Percentiles rank a stretch among this genome's conserved stretches.
Evolutionary conservation across 225 moss, liverwort and hornwort genomes (phyloP).

Genomic region (Polytrichum formosum): DNA sequence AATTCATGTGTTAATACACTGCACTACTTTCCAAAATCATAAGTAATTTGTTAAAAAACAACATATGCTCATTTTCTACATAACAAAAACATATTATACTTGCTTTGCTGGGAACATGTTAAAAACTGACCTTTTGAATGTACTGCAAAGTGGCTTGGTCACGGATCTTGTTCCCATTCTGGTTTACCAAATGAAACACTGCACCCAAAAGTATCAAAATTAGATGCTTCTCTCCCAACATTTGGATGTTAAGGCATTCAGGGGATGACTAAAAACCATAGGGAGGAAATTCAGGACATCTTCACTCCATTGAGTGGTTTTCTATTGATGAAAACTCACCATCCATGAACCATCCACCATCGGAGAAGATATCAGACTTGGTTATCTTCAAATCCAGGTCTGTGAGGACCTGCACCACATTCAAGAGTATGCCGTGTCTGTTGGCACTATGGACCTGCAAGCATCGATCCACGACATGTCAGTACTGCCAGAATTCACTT

Average conservation of each 20-base stretch:
- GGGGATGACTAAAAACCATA: too few relatives aligned
- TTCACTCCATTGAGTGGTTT: not conserved
- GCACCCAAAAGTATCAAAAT: not conserved
- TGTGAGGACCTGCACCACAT: conserved; percentile 51
- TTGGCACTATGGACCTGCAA: conserved; percentile 31
- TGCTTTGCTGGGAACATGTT: too few relatives aligned
- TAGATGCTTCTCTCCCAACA: too few relatives aligned
- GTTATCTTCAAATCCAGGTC: conserved; percentile 47
- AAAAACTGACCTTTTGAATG: conserved; percentile 35
- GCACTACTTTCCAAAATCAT: too few relatives aligned
- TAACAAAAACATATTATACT: too few relatives aligned
- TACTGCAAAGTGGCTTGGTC: conserved; percentile 19
- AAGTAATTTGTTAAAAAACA: not conserved
- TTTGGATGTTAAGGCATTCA: too few relatives aligned
- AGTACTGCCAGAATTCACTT: too few relatives aligned
- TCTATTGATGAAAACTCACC: conserved; percentile 11
- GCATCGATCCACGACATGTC: too few relatives aligned
- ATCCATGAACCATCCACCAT: conserved; percentile 52
- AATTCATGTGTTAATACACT: not conserved
- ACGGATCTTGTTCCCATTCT: conserved; percentile 23
- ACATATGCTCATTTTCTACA: not conserved
- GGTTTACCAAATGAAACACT: conserved; percentile 48
- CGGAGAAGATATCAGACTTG: conserved; percentile 49
- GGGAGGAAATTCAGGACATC: too few relatives aligned
- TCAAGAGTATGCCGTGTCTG: conserved; percentile 41